These are phyloP conservation scores for Fusarium newnesense DNA, from an alignment of 2,329 filamentous ascomycete species.

Conservation along the genomic window DNA sequence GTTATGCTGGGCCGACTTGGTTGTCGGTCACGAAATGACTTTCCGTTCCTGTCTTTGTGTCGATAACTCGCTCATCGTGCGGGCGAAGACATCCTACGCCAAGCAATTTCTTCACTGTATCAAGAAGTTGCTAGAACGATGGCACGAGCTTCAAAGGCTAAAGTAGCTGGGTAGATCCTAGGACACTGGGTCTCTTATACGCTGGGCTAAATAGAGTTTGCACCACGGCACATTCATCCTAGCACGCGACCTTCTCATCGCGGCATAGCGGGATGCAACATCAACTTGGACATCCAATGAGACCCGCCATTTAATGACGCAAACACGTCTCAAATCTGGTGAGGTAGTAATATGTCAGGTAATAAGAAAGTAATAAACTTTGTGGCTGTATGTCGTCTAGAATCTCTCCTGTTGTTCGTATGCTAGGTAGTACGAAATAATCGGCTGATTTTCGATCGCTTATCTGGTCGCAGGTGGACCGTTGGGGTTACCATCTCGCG, in stretches of 20 bases:
- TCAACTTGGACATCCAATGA: not conserved
- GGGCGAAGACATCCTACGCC: not conserved
- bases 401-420: not conserved
- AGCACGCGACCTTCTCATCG: not conserved
- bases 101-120: not conserved
- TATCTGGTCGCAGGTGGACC: not conserved
- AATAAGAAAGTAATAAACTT: not conserved
- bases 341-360: not conserved
- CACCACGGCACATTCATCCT: not conserved
- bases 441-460: not conserved
- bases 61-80: not conserved
- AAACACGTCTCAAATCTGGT: not conserved
- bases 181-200: not conserved
- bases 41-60: not conserved
- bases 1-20: not conserved
- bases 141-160: not conserved
- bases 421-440: not conserved
- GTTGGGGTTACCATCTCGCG: not conserved
- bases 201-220: not conserved
- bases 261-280: not conserved
- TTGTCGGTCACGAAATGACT: accelerated
- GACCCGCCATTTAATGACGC: not conserved
- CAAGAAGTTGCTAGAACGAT: not conserved
- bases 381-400: not conserved
- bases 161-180: not conserved